Percentiles rank a stretch among this genome's conserved stretches.
Conservation (phyloP, 2,329 filamentous ascomycete genomes). For the Aspergillus pseudoterreus region DNA sequence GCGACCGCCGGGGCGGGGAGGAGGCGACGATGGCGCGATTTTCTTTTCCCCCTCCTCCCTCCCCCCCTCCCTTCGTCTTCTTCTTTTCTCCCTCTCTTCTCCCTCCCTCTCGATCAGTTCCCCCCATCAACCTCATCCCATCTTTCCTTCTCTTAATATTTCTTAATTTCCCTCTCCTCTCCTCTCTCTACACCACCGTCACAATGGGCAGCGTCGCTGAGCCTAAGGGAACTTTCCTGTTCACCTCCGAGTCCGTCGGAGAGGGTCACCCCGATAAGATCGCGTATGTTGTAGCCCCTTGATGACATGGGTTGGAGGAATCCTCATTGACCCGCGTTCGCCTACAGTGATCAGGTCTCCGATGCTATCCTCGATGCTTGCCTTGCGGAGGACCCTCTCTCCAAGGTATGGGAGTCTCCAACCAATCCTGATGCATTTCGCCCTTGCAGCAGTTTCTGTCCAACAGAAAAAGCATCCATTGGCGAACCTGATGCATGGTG, state of each 20-base stretch:
- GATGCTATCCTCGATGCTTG: slow-evolving; percentile 99
- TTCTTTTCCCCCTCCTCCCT: slow-evolving; percentile 6
- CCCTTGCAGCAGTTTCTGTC: slow-evolving; percentile 4
- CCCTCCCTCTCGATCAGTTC: not conserved
- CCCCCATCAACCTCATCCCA: slow-evolving; percentile 14
- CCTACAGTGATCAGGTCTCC: slow-evolving; percentile 79
- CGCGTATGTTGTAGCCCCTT: slow-evolving; percentile 50
- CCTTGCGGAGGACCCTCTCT: slow-evolving; percentile 87
- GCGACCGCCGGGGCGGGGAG: slow-evolving; percentile 20
- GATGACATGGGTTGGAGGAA: too few relatives aligned
- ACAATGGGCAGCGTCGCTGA: slow-evolving; percentile 59
- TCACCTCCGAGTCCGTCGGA: slow-evolving; percentile 87
- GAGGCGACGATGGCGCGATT: slow-evolving; percentile 24
- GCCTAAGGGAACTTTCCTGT: slow-evolving; percentile 68
- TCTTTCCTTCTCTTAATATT: slow-evolving; percentile 10
- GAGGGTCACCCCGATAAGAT: slow-evolving; percentile 97
- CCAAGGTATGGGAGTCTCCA: slow-evolving; percentile 60
- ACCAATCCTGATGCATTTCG: slow-evolving; percentile 3
- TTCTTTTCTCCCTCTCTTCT: slow-evolving; percentile 5
- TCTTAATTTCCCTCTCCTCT: slow-evolving; percentile 18
- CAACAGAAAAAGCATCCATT: not conserved
- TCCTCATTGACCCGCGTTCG: too few relatives aligned
- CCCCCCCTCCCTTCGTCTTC: not conserved
- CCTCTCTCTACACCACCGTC: slow-evolving; percentile 25
- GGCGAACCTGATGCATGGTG: not conserved